Evolutionary conservation across 1,284 basidiomycete genomes (phyloP).

Genomic region (Ustilago bromivora): DNA sequence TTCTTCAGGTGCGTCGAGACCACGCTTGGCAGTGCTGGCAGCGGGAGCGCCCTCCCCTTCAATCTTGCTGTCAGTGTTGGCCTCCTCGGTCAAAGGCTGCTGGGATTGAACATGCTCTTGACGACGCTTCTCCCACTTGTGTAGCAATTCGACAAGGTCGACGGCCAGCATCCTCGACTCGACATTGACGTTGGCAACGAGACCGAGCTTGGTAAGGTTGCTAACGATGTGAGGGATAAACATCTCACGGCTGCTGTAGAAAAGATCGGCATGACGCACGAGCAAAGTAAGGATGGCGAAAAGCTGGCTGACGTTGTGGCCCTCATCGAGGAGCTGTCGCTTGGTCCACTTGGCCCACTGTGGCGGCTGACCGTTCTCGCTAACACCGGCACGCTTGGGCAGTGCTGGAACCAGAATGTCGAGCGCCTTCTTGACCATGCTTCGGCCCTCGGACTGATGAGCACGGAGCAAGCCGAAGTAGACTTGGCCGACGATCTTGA

Average conservation of each 20-base stretch:
- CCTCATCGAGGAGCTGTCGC: conserved; percentile 89
- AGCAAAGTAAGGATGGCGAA: conserved; percentile 92
- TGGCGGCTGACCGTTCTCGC: conserved; percentile 74
- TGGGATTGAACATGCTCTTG: conserved; percentile 70
- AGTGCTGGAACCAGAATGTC: conserved; percentile 92
- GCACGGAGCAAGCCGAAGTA: conserved; percentile 92
- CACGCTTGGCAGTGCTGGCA: conserved; percentile 31
- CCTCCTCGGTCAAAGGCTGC: conserved; percentile 16
- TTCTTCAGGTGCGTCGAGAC: conserved; percentile 37
- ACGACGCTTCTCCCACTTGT: conserved; percentile 70
- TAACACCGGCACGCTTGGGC: conserved; percentile 72
- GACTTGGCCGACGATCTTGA: conserved; percentile 92
- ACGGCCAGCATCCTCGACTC: conserved; percentile 79
- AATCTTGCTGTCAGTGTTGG: conserved; percentile 6
- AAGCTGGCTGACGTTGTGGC: conserved; percentile 81
- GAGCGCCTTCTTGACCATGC: conserved; percentile 85
- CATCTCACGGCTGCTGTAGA: conserved; percentile 90
- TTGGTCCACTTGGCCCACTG: conserved; percentile 92
- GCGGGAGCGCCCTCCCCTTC: conserved; percentile 14
- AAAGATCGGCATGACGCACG: conserved; percentile 89
- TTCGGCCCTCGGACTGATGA: conserved; percentile 80
- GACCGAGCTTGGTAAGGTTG: conserved; percentile 86
- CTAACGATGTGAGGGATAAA: conserved; percentile 97
- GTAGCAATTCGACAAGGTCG: conserved; percentile 70
- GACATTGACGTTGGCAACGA: conserved; percentile 76